Conservation (phyloP, 495 filamentous ascomycete genomes). For the Aspergillus diversus region DNA sequence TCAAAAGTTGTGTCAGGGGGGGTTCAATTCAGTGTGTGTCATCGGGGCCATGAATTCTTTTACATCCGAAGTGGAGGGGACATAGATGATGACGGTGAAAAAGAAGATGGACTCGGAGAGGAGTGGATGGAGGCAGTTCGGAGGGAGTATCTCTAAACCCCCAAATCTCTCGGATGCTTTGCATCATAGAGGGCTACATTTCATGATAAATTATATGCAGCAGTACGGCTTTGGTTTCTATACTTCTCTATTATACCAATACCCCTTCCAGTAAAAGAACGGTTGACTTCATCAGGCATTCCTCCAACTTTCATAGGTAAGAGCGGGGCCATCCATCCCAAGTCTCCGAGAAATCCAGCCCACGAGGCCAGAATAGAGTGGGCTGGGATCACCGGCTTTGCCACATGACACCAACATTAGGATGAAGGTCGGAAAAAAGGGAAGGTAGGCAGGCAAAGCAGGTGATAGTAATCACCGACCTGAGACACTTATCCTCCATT, state of each 20-base stretch:
- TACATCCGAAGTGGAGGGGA: not conserved
- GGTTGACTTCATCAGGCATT: not conserved
- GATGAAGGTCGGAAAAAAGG: slow-evolving; percentile 2
- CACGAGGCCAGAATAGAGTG: not conserved
- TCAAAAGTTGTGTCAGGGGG: slow-evolving; percentile 9
- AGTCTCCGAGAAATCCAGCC: slow-evolving; percentile 1
- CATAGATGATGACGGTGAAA: not conserved
- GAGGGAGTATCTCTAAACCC: slow-evolving; percentile 1
- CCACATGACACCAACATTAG: slow-evolving; percentile 2
- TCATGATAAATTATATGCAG: not conserved
- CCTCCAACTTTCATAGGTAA: not conserved
- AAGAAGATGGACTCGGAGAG: not conserved
- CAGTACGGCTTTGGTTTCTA: slow-evolving; percentile 1
- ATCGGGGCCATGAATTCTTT: slow-evolving; percentile 10
- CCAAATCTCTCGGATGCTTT: not conserved
- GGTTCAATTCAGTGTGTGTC: slow-evolving; percentile 6
- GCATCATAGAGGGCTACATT: not conserved
- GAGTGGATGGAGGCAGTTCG: slow-evolving; percentile 7
- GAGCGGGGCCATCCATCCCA: not conserved
- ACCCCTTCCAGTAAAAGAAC: slow-evolving; percentile 2
- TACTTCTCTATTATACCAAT: slow-evolving; percentile 2
- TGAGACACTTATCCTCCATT: slow-evolving; percentile 1
- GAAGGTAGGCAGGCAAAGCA: not conserved
- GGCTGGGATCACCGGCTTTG: not conserved
- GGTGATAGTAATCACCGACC: slow-evolving; percentile 2